Percentiles rank a stretch among this genome's conserved stretches.
Conservation (phyloP, 768 basidiomycete species). For the Leucocoprinus birnbaumii region DNA sequence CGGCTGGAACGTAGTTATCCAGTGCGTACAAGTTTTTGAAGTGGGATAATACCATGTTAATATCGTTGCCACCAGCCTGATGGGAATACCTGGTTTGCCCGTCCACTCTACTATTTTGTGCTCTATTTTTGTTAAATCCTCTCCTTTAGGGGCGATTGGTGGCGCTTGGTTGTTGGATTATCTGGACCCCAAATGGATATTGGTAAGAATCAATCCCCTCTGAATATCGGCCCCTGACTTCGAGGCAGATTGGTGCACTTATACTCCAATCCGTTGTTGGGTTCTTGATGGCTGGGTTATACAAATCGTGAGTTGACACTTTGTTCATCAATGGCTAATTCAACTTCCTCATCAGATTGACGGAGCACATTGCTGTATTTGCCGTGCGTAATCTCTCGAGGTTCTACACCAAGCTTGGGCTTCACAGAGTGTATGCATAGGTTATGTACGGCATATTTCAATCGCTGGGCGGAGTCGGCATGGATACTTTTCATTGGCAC, state of each 20-base stretch:
- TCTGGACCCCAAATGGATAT: constrained; percentile 71
- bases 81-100: constrained; percentile 35
- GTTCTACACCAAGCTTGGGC: not conserved
- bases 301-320: constrained; percentile 38
- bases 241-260: constrained; percentile 68
- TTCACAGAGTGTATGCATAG: constrained; percentile 31
- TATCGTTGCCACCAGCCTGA: constrained; percentile 23
- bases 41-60: no score
- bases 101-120: not conserved
- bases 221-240: no score
- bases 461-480: constrained; percentile 82
- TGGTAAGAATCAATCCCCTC: constrained; percentile 40
- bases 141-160: constrained; percentile 49
- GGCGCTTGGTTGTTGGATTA: constrained; percentile 78
- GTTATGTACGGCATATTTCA: constrained; percentile 90
- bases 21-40: constrained; percentile 40
- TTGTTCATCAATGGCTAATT: not conserved
- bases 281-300: constrained; percentile 88
- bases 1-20: constrained; percentile 85
- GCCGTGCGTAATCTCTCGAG: constrained; percentile 39
- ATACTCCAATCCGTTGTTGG: constrained; percentile 70
- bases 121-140: no score
- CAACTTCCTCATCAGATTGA: constrained; percentile 46
- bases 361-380: constrained; percentile 66
- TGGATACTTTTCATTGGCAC: not conserved